phyloP scores from a whole-genome alignment of 2,329 filamentous ascomycete species.

The Byssoonygena ceratinophila region DNA sequence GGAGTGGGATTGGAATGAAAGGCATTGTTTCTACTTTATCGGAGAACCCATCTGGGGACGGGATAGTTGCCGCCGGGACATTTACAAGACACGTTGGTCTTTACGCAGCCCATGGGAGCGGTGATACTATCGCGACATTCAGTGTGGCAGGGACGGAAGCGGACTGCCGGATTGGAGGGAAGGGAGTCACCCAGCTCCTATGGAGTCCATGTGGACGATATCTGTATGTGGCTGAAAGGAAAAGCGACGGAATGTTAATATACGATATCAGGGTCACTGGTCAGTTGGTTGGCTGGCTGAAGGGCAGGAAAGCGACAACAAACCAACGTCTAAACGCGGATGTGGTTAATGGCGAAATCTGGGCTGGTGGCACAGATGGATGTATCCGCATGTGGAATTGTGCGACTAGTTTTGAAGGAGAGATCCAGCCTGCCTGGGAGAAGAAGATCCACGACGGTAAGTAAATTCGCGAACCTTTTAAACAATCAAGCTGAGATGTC shows the following conservation, averaged over 20 bases:
- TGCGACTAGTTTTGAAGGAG: constrained; percentile 33
- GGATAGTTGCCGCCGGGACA: constrained; percentile 48
- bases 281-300: constrained; percentile 42
- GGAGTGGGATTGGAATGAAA: constrained; percentile 43
- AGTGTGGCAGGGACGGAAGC: constrained; percentile 34
- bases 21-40: constrained; percentile 46
- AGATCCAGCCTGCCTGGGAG: constrained; percentile 34
- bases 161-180: constrained; percentile 36
- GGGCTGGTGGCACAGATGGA: constrained; percentile 51
- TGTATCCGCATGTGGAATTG: constrained; percentile 42
- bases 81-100: constrained; percentile 47
- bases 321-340: constrained; percentile 50
- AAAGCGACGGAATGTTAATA: constrained; percentile 45
- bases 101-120: constrained; percentile 42
- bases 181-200: constrained; percentile 45
- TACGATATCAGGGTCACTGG: constrained; percentile 51
- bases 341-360: constrained; percentile 41
- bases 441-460: constrained; percentile 39
- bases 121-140: constrained; percentile 44
- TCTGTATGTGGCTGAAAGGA: constrained; percentile 48
- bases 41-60: constrained; percentile 34
- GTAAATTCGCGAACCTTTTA: constrained; percentile 7
- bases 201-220: constrained; percentile 52
- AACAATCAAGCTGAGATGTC: constrained; percentile 15
- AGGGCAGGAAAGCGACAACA: constrained; percentile 37